Base-by-base conservation (phyloP, 257 asterid species). In the Cordia subcordata region DNA sequence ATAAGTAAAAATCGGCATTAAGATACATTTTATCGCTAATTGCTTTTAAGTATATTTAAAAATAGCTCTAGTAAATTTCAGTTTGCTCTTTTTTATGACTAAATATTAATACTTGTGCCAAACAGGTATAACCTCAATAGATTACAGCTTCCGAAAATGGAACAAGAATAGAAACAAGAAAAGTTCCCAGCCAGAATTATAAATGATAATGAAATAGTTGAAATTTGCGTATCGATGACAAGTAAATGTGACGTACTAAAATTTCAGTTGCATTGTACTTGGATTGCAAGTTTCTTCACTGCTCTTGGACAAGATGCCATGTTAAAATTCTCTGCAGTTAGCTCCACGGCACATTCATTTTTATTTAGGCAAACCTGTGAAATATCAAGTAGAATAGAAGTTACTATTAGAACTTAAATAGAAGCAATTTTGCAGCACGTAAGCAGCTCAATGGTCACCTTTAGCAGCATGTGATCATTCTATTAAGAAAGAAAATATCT, bases 301-400 rank as follows among this genome's bases (percentile, higher is more conserved):
- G 68, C 59, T 39, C 66, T 64, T n/a, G 80, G 77, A 71, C 89
- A 81, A 17, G 74, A 55, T 58, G 68, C 57, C 75, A 67, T 55
- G 72, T 76, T 71, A 45, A 78, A 78, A 56, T 66, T 81, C 57
- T 67, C 53, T 13, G 49, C 61, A 58, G 60, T 57, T 23, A 77
- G 58, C 55, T 73, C 82, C 71, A 84, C 15, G 35, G 64, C 61
- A 27, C 93, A 83, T 22, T 72, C 79, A 32, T 62, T 80, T 60
- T 70, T 72, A 66, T 80, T 77, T 15, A 87, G 74, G 79, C 93
- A 87, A 55, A 68, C 78, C 95, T 87, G 85, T 18, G n/a, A n/a
- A 27, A 52, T 27, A 52, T 20, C 53, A 68, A 54, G 17, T 12
- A 18, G n/a, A 35, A 46, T 12, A 47, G 18, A 21, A 62, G 57